These are phyloP conservation scores for Magnusiomyces fungicola DNA, from an alignment of 1,139 yeast genomes.

Conservation along the genomic window DNA sequence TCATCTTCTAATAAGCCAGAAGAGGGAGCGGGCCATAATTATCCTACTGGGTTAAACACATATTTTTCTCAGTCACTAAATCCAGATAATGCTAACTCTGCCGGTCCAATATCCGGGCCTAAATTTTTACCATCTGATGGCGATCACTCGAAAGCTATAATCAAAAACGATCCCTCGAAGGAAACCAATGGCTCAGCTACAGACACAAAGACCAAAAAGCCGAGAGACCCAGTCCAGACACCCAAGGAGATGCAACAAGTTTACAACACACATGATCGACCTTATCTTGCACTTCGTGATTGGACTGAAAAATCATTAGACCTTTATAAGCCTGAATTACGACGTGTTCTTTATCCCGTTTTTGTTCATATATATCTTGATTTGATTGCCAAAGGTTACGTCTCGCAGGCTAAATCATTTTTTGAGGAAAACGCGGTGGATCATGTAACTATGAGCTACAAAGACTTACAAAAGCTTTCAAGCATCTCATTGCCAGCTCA, in stretches of 20 bases:
- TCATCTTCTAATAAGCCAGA: constrained; percentile 12
- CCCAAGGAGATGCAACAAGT: neutral
- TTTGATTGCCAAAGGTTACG: constrained; percentile 55
- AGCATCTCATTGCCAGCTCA: constrained; percentile 78
- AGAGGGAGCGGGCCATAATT: neutral
- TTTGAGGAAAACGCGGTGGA: constrained; percentile 69
- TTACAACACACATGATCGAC: constrained; percentile 35
- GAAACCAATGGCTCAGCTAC: too few relatives aligned
- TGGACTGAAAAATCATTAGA: constrained; percentile 94
- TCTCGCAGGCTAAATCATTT: constrained; percentile 60
- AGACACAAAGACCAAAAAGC: too few relatives aligned
- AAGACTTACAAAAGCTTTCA: constrained; percentile 63
- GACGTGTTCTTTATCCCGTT: constrained; percentile 78
- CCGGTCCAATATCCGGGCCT: constrained; percentile 5
- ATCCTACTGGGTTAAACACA: constrained; percentile 3
- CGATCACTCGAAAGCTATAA: constrained; percentile 22
- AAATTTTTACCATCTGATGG: constrained; percentile 1
- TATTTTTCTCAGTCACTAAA: neutral
- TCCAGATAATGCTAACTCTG: neutral
- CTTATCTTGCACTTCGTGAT: constrained; percentile 68
- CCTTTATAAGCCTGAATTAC: constrained; percentile 81
- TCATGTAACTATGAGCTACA: constrained; percentile 68
- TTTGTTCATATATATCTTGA: constrained; percentile 85
- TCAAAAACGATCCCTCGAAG: too few relatives aligned
- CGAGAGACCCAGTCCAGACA: neutral